Base-by-base conservation (phyloP, 257 asterid genomes). In the Ligustrum vulgare region DNA sequence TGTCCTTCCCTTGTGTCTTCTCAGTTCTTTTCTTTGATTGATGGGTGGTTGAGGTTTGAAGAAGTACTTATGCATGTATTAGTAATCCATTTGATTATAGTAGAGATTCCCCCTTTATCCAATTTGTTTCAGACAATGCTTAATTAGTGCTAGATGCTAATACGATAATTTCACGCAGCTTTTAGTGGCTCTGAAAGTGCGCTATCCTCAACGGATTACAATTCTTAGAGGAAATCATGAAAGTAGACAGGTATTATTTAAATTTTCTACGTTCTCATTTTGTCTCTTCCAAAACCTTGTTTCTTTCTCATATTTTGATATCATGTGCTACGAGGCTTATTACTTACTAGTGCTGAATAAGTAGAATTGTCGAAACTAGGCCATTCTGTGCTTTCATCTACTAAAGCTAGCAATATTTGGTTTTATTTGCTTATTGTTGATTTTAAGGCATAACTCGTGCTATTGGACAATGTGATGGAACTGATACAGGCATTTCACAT, bases 201-300 rank as follows among this genome's bases (percentile, higher is more conserved):
- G 92, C 15, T 83, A 89, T 87, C 87, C 92, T 39, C 91, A 89
- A 41, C 90, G 95, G 56, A 84, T 89, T 75, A 87, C 95, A 16
- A 89, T 89, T 82, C 95, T 89, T 69, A 80, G 95, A 70, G 95
- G 92, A 78, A 89, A 89, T 86, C 94, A 89, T 83, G 94, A 89
- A 78, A 89, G 94, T 47, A 84, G 92, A 76, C 94, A 87, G 92
- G 94, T 89, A 77, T 22, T 54, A 72, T 11, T 41, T 69, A 37
- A 41, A 39, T 71, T 41, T 18, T 15, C 4, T 12, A 34, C 22
- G 39, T 43, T 41, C 60, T 10, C 18, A 41, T 10, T 33, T 33
- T n/a, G 20, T 6, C 45, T 11, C 63, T 12, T 33, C n/a, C n/a
- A 58, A 72, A 43, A 43, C 51, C 2, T 20, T 73, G 20, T 23